Conservation (phyloP, 2,329 filamentous ascomycete species). For the Zopfia rhizophila region DNA sequence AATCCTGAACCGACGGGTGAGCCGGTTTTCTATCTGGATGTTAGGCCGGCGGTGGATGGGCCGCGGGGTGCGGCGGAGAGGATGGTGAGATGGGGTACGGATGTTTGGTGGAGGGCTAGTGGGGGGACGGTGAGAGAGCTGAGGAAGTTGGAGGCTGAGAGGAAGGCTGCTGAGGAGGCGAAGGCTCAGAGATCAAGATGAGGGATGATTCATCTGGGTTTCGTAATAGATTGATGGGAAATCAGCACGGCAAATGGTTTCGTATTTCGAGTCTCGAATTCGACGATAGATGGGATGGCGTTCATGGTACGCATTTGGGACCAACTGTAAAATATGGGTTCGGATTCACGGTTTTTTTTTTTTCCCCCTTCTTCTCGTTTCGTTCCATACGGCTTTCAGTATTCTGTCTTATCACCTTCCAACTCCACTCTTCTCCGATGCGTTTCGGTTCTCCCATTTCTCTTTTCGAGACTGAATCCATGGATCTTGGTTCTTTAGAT, state of each 20-base stretch:
- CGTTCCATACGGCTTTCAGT: too few species aligned
- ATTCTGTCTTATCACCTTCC: too few species aligned
- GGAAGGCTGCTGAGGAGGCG: conserved; percentile 42
- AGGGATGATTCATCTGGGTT: neutral
- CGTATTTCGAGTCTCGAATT: neutral
- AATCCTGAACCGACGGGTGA: conserved; percentile 85
- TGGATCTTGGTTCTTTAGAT: too few species aligned
- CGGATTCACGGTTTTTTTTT: neutral
- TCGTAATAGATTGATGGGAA: neutral
- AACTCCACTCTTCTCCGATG: too few species aligned
- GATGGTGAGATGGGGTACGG: conserved; percentile 86
- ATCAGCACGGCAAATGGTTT: neutral
- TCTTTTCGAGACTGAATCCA: too few species aligned
- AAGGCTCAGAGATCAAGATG: conserved; percentile 32
- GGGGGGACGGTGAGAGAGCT: conserved; percentile 72
- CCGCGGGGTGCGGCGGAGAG: conserved; percentile 84
- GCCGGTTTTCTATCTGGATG: conserved; percentile 95
- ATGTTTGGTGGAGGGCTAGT: conserved; percentile 91
- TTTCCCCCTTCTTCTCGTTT: too few species aligned
- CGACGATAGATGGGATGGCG: neutral
- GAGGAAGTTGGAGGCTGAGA: conserved; percentile 41
- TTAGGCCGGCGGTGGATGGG: conserved; percentile 86
- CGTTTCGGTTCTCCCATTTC: too few species aligned
- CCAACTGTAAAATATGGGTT: too few species aligned
- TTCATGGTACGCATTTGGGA: too few species aligned